phyloP scores from a whole-genome alignment of 1,284 basidiomycete species.

The Trichosporon ovoides region DNA sequence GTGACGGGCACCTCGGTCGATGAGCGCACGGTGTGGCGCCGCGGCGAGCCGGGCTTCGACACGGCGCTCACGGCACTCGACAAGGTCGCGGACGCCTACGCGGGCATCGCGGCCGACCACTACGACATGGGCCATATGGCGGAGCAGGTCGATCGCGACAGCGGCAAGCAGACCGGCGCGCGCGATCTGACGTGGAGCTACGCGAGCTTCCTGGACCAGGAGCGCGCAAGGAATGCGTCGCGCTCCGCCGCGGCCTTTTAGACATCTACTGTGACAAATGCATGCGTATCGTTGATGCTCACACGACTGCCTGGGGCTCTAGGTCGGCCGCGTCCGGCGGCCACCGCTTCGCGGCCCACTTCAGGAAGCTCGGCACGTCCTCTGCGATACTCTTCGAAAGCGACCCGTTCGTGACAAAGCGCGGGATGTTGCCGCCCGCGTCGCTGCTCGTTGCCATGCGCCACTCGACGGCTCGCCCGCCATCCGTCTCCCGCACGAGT shows the following conservation, averaged over 20 bases:
- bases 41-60: constrained; percentile 18
- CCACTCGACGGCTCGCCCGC: constrained; percentile 40
- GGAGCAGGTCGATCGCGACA: constrained; percentile 45
- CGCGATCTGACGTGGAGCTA: constrained; percentile 50
- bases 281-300: neutral
- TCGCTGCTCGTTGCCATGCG: constrained; percentile 45
- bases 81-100: constrained; percentile 41
- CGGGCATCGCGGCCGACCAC: constrained; percentile 14
- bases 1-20: constrained; percentile 13
- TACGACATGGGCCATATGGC: constrained; percentile 40
- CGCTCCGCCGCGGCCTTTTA: neutral
- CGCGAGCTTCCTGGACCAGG: constrained; percentile 37
- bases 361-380: constrained; percentile 45
- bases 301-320: neutral
- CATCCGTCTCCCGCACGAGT: constrained; percentile 33
- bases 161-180: constrained; percentile 33
- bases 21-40: neutral
- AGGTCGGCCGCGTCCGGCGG: neutral
- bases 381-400: constrained; percentile 42
- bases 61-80: constrained; percentile 27
- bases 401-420: constrained; percentile 41
- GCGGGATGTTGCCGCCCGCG: constrained; percentile 47
- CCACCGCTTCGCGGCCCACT: constrained; percentile 31
- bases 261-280: neutral
- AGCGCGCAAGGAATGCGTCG: constrained; percentile 23